These are phyloP conservation scores for Solanum medicagineum DNA, from an alignment of 257 asterid genomes.

Conservation along the genomic window DNA sequence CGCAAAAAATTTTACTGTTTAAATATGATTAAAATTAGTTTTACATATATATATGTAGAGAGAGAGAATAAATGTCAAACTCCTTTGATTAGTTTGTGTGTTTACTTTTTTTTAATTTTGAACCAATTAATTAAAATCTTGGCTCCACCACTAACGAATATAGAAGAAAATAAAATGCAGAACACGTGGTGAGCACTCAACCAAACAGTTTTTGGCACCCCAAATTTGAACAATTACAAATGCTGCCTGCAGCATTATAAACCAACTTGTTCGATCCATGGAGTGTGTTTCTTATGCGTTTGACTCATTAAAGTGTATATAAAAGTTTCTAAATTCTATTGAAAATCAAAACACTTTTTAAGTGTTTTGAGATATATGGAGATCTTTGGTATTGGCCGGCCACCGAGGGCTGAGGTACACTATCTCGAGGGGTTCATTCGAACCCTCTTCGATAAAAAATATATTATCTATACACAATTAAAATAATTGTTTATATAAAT, in stretches of 20 bases:
- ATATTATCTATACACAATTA: no score
- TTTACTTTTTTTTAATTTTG: no score
- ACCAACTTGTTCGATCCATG: not conserved
- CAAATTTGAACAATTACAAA: not conserved
- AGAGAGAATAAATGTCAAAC: no score
- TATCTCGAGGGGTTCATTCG: no score
- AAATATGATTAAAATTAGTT: no score
- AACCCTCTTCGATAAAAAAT: no score
- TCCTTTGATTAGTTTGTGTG: no score
- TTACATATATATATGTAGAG: no score
- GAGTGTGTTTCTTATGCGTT: not conserved
- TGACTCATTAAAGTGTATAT: not conserved
- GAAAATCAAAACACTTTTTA: not conserved
- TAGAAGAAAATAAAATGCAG: not conserved
- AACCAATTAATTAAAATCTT: no score
- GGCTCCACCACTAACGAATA: not conserved
- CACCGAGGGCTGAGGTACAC: no score
- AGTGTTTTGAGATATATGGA: not conserved
- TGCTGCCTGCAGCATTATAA: not conserved
- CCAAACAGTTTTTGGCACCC: not conserved
- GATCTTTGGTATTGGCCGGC: not conserved
- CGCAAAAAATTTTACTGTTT: no score
- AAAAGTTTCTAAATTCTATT: not conserved
- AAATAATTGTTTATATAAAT: no score
- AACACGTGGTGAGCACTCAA: not conserved